Conservation (phyloP, 805 yeast species). For the Yarrowia sp. region DNA sequence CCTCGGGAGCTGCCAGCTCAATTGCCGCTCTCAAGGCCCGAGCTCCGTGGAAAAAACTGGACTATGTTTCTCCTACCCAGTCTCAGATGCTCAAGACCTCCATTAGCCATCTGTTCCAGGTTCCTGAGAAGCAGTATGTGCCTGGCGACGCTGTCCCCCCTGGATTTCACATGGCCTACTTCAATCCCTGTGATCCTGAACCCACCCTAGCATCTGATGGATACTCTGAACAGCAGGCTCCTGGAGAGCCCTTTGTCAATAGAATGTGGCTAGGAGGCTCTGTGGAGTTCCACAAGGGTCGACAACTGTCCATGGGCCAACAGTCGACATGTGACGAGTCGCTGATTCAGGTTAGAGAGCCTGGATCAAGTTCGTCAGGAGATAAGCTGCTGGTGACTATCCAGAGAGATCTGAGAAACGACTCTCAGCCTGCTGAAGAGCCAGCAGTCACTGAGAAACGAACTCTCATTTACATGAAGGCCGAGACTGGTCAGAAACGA, state of each 20-base stretch:
- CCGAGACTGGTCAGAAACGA: conserved; percentile 32
- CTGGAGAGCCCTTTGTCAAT: conserved; percentile 44
- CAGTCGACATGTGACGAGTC: conserved; percentile 52
- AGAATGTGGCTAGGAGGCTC: conserved; percentile 82
- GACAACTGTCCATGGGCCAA: conserved; percentile 40
- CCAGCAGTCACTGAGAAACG: conserved; percentile 50
- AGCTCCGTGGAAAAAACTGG: conserved; percentile 33
- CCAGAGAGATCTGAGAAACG: conserved; percentile 45
- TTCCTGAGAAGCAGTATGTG: conserved; percentile 5
- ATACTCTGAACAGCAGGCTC: conserved; percentile 75
- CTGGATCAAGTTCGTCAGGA: conserved; percentile 25
- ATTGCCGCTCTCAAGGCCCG: conserved; percentile 6
- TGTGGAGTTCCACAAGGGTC: conserved; percentile 42
- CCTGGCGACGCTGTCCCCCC: conserved; percentile 32
- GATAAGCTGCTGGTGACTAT: conserved; percentile 52
- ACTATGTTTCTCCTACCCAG: conserved; percentile 35
- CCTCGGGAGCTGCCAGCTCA: background rate
- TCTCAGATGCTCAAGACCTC: conserved; percentile 35
- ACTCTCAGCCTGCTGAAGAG: conserved; percentile 26
- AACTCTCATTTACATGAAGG: conserved; percentile 56
- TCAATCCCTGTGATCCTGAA: conserved; percentile 56
- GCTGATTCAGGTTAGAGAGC: conserved; percentile 36
- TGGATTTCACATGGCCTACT: conserved; percentile 67
- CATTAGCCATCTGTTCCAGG: conserved; percentile 33
- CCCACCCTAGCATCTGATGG: conserved; percentile 62